Evolutionary conservation across 352 stramenopile genomes (phyloP), one percentile per base, ranked within the genome.

Genomic region (Phytophthora tentaculata): DNA sequence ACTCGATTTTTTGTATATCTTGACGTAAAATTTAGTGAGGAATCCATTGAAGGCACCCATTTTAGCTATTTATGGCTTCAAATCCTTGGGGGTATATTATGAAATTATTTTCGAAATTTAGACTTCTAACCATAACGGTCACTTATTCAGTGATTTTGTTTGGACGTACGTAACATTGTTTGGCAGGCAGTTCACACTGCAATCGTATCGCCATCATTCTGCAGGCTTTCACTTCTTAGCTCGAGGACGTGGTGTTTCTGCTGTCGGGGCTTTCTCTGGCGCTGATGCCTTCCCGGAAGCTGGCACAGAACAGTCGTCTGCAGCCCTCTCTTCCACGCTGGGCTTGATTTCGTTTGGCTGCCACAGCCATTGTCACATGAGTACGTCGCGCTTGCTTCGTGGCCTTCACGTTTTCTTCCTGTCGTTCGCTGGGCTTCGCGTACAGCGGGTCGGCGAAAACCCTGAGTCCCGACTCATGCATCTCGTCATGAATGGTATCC

Each of bases 371-470:
- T 2, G 50, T n/a, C n/a, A n/a, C n/a, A n/a, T n/a, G n/a, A n/a
- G n/a, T 39, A 14, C 39, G 12, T 2, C 60, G 55, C 32, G 57
- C 43, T 52, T 59, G 19, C 19, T 64, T 71, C 3, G 32, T 7
- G 5, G 32, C 14, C 29, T 62, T 62, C 2, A 56, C 64, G 1
- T 52, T 23, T 16, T 37, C 1, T 20, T 19, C 19, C 32, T 65
- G 19, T 10, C 59, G n/a, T n/a, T n/a, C n/a, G 3, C 28, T 65
- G n/a, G 50, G 56, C 17, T 47, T 19, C 2, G 45, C 57, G 47
- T 72, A 64, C 22, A 64, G 7, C 1, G 22, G 23, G 54, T 71
- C 52, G 16, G 50, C 16, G 1, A n/a, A n/a, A n/a, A n/a, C n/a
- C n/a, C n/a, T n/a, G n/a, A n/a, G n/a, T n/a, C n/a, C n/a, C n/a